phyloP scores from a whole-genome alignment of 495 filamentous ascomycete genomes.

The Delitschia confertaspora region DNA sequence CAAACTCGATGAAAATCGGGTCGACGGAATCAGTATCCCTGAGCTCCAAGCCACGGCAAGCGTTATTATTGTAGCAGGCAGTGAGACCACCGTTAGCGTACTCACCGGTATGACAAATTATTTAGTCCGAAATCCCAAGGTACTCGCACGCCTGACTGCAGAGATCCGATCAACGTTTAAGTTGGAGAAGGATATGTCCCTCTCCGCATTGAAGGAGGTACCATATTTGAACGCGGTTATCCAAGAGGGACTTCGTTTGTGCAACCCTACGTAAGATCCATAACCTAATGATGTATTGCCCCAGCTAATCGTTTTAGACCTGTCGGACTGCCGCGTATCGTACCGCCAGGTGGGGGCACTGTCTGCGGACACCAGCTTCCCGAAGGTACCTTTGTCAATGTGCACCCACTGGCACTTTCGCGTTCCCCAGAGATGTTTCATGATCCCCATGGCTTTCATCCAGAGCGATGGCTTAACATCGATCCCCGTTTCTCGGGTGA shows the following conservation, averaged over 20 bases:
- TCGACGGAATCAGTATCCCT: constrained; percentile 31
- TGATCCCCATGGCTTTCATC: constrained; percentile 28
- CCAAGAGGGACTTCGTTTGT: constrained; percentile 47
- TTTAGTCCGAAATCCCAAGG: constrained; percentile 23
- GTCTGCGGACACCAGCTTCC: constrained; percentile 37
- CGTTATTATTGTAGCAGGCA: constrained; percentile 30
- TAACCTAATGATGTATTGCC: background rate
- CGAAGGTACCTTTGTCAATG: constrained; percentile 23
- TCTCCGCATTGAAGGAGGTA: constrained; percentile 34
- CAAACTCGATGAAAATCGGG: constrained; percentile 21
- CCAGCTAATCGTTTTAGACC: constrained; percentile 23
- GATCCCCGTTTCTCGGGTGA: constrained; percentile 18
- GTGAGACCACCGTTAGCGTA: constrained; percentile 31
- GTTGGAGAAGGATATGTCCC: constrained; percentile 24
- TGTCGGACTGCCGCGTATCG: constrained; percentile 40
- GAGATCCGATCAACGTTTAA: constrained; percentile 27
- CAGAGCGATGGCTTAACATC: constrained; percentile 28
- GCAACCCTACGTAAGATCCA: constrained; percentile 37
- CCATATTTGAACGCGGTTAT: constrained; percentile 41
- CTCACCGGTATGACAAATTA: constrained; percentile 27
- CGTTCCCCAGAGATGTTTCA: constrained; percentile 28
- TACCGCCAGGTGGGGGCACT: constrained; percentile 37
- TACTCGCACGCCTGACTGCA: constrained; percentile 9
- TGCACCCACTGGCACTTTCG: constrained; percentile 6
- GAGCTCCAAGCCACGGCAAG: constrained; percentile 9